phyloP scores from a whole-genome alignment of 495 filamentous ascomycete species.

The Diplogelasinospora grovesii region DNA sequence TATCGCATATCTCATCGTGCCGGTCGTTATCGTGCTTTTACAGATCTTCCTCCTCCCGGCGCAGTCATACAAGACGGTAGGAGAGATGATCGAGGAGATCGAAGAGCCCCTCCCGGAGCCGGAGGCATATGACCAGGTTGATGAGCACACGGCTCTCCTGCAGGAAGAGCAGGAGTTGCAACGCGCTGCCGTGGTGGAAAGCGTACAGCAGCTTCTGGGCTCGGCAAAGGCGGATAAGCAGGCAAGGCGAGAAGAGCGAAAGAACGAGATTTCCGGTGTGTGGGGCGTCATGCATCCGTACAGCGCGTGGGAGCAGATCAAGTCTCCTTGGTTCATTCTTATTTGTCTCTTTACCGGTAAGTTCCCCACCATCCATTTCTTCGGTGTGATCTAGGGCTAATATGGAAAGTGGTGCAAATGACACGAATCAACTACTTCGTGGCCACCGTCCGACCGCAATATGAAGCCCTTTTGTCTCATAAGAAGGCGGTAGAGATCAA shows the following conservation, averaged over 20 bases:
- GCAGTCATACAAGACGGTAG: conserved; percentile 81
- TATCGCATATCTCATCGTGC: conserved; percentile 67
- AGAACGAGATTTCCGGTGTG: conserved; percentile 61
- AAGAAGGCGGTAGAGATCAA: conserved; percentile 63
- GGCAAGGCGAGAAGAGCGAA: conserved; percentile 47
- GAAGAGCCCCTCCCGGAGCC: conserved; percentile 37
- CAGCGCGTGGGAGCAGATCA: conserved; percentile 67
- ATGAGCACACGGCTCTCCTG: conserved; percentile 53
- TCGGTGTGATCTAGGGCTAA: not conserved
- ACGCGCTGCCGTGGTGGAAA: conserved; percentile 60
- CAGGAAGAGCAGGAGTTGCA: conserved; percentile 57
- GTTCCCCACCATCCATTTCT: not conserved
- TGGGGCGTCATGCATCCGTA: conserved; percentile 84
- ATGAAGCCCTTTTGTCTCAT: conserved; percentile 66
- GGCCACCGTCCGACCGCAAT: conserved; percentile 81
- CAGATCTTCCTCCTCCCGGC: conserved; percentile 73
- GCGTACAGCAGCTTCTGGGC: conserved; percentile 69
- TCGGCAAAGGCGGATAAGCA: conserved; percentile 51
- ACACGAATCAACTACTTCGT: conserved; percentile 97
- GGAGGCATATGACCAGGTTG: conserved; percentile 50
- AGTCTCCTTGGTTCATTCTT: conserved; percentile 77
- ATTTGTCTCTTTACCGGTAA: conserved; percentile 71
- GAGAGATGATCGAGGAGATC: conserved; percentile 69
- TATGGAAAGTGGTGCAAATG: conserved; percentile 65
- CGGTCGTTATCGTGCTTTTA: conserved; percentile 57